These are phyloP conservation scores for Phylloporus sp. DNA, from an alignment of 768 basidiomycete species.

Conservation along the genomic window DNA sequence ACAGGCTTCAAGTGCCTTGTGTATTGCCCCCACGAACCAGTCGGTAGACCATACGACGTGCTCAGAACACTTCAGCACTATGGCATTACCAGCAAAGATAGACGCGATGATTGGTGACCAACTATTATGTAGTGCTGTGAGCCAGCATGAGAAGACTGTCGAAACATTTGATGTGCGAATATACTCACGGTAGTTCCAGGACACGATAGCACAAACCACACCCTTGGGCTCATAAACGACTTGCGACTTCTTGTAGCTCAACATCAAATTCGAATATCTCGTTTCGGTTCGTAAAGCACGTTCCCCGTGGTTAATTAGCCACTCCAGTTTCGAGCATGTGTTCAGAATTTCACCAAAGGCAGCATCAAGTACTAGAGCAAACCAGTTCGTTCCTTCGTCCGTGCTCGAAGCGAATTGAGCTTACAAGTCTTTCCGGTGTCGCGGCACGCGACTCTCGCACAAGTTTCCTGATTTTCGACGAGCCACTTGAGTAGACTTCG, in stretches of 20 bases:
- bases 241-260: constrained; percentile 71
- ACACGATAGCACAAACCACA: constrained; percentile 88
- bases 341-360: constrained; percentile 91
- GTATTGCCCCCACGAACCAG: constrained; percentile 79
- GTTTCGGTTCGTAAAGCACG: constrained; percentile 65
- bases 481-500: constrained; percentile 89
- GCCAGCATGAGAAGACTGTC: constrained; percentile 3
- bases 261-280: constrained; percentile 59
- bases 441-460: constrained; percentile 82
- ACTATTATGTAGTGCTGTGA: constrained; percentile 81
- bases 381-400: background rate
- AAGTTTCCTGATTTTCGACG: constrained; percentile 81
- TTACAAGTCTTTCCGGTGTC: constrained; percentile 94
- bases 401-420: constrained; percentile 25
- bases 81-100: constrained; percentile 84
- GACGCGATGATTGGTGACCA: constrained; percentile 91
- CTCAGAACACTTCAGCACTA: constrained; percentile 90
- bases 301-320: constrained; percentile 85
- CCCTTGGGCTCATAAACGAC: constrained; percentile 90
- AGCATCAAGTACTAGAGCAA: constrained; percentile 76
- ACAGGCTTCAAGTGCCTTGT: constrained; percentile 69
- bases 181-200: constrained; percentile 85
- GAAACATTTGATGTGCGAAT: background rate
- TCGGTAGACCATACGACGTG: constrained; percentile 87
- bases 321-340: constrained; percentile 93